Base-by-base conservation (phyloP, 257 asterid species). In the Nicotiana tomentosiformis region DNA sequence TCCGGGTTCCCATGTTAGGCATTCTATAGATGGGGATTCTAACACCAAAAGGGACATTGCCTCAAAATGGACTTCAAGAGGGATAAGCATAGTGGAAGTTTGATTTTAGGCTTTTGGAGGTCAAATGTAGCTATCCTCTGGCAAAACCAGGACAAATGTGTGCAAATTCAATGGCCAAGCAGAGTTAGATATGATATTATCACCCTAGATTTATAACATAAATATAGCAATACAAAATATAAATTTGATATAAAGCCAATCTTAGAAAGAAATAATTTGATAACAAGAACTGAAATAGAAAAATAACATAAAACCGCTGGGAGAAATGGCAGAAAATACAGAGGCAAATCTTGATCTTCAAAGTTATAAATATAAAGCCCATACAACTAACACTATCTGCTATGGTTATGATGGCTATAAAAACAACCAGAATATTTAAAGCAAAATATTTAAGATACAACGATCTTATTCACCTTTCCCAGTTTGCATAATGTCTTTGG, bases 401-500 rank as follows among this genome's bases (percentile, higher is more conserved):
- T 43, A 70, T 20, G 58, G 12, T 43, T 20, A 70, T 11, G 58
- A 70, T 49, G 43, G 11, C 43, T 49, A 3, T 49, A 74, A 26
- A 49, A 33, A 74, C 17, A 3, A 33, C 64, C 23, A 57, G 3
- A 18, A 6, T 57, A 57, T 57, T 18, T 16, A 16, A 16, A 49
- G 43, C 62, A 74, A 74, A 8, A 49, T 49, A 46, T 14, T 26
- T 49, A 32, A 49, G 33, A 49, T 14, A 23, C 23, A 74, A 49
- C 18, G 2, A 74, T 66, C 64, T 10, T 55, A 72, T 84, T 82
- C 84, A 94, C 99, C 99, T 93, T 93, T 93, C 83, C 98, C 99
- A 60, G 98, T 91, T 77, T 91, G 92, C 69, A 96, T 87, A 87
- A 96, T 93, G 78, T 94, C 99, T 87, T 90, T 93, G 80, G 98